Evolutionary conservation across 495 filamentous ascomycete genomes (phyloP).

Genomic region (Tuber borchii): DNA sequence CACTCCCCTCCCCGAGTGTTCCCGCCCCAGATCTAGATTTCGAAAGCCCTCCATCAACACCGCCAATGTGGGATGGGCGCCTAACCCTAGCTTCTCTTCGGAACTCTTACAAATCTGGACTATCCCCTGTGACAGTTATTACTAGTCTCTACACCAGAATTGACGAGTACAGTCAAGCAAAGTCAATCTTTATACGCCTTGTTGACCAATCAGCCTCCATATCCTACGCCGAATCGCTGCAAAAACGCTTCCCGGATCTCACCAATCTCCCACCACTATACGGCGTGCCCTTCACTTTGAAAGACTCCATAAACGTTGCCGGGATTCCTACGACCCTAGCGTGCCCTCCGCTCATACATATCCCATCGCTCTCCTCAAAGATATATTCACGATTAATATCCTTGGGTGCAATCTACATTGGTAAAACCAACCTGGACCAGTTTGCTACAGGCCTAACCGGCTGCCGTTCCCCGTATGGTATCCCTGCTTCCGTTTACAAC

Average conservation of each 20-base stretch:
- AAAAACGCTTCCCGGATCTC: constrained; percentile 45
- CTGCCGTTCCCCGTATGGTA: constrained; percentile 60
- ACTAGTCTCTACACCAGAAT: constrained; percentile 39
- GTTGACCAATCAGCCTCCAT: constrained; percentile 40
- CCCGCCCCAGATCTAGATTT: neutral
- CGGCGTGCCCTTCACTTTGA: constrained; percentile 59
- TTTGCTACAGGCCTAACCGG: constrained; percentile 58
- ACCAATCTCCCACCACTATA: constrained; percentile 53
- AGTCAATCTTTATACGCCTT: constrained; percentile 43
- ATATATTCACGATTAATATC: constrained; percentile 44
- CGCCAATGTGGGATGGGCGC: constrained; percentile 45
- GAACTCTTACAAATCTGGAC: constrained; percentile 44
- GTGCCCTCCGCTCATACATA: constrained; percentile 52
- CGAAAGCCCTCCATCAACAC: constrained; percentile 41
- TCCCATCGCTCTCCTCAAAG: constrained; percentile 45
- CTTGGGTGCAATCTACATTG: constrained; percentile 56
- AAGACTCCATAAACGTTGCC: constrained; percentile 58
- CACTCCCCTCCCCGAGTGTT: neutral
- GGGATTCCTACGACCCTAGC: constrained; percentile 56
- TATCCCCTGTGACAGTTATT: constrained; percentile 48
- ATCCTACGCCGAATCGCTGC: constrained; percentile 46
- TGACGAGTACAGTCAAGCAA: constrained; percentile 27
- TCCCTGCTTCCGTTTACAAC: constrained; percentile 50
- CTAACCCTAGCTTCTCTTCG: constrained; percentile 43
- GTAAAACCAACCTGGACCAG: constrained; percentile 64